Evolutionary conservation across 768 basidiomycete genomes (phyloP), one percentile per base, ranked within the genome.

Genomic region (Trametopsis cervina): DNA sequence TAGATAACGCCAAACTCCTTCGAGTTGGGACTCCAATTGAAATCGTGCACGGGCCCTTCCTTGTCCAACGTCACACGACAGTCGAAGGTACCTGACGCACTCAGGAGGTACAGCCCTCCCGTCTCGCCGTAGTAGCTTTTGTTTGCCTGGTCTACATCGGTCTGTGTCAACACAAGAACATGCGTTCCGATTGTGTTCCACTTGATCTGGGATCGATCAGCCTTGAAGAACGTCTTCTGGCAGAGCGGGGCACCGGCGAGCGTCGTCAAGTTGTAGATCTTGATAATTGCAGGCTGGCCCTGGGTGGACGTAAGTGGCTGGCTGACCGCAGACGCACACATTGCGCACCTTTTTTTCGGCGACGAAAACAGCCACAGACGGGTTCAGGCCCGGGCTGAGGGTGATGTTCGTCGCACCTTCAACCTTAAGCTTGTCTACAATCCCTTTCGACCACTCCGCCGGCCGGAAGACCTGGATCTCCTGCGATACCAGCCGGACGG

Each of bases 41-140:
- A 96, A 63, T 98, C 96, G 59, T 96, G 93, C 53, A 99, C 91
- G 0, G 93, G 93, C 1, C 96, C 96, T 52, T 98, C 95, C 71
- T 96, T 97, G 69, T 96, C 93, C 57, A 89, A 69, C 1, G 75
- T 70, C 22, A 98, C 87, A 23, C 91, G 76, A 61, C 89, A 91
- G 62, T 97, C 94, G 57, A 93, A 97, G 57, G 91, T 89, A 13
- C 95, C 94, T 7, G 90, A 85, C 15, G 92, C 82, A 54, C 85
- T 92, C 53, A 98, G 78, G 12, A 97, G 76, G 68, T 95, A 97
- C 60, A 99, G 71, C 44, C 90, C 62, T 15, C 62, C 89, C 2
- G 94, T 96, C 72, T 98, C 95, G 46, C 96, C 96, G 56, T 98
- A 99, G 66, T 99, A 99, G 59, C 85, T 93, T 77, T 89, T 96